Percentiles rank a stretch among this genome's conserved stretches.
Evolutionary conservation across 495 filamentous ascomycete species (phyloP).

Genomic region (Astrothelium macrocarpum): DNA sequence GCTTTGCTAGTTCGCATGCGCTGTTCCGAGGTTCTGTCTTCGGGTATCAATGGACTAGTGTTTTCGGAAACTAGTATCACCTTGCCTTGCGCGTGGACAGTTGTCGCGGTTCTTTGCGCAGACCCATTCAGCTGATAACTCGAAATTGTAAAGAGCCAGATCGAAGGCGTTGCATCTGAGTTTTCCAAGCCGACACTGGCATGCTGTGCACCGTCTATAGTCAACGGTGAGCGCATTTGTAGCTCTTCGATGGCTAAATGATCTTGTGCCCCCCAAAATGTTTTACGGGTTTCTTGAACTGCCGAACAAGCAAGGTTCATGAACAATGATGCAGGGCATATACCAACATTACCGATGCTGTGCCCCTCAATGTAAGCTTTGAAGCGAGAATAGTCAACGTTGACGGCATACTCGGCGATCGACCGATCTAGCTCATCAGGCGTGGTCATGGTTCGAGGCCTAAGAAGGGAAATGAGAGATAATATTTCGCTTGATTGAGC

Average conservation of each 20-base stretch:
- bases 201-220: neutral
- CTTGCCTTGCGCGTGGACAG: neutral
- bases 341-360: neutral
- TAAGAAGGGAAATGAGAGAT: neutral
- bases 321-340: neutral
- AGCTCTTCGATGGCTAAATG: neutral
- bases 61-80: neutral
- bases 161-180: neutral
- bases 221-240: neutral
- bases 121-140: neutral
- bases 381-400: neutral
- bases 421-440: neutral
- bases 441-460: neutral
- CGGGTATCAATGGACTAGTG: neutral
- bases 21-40: neutral
- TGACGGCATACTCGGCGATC: neutral
- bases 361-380: neutral
- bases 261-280: neutral
- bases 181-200: neutral
- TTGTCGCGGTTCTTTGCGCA: neutral
- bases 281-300: neutral
- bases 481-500: neutral
- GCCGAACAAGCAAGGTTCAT: neutral
- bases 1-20: neutral
- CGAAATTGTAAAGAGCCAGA: neutral